These are phyloP conservation scores for Alternaria dauci DNA, from an alignment of 2,329 filamentous ascomycete species.

Conservation along the genomic window DNA sequence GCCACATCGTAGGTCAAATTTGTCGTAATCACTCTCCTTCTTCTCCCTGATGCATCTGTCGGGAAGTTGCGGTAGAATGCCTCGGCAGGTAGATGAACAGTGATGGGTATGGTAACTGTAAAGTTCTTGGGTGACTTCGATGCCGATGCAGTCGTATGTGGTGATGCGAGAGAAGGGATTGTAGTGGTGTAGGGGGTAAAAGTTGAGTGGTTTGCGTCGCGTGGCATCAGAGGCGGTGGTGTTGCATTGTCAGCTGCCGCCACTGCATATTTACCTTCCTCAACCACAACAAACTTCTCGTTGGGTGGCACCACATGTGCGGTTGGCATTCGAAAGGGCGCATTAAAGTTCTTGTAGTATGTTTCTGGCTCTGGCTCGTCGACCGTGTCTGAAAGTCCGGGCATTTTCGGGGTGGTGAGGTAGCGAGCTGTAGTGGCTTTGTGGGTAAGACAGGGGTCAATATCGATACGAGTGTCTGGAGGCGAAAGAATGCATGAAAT, in stretches of 20 bases:
- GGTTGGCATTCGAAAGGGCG: background rate
- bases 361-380: background rate
- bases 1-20: background rate
- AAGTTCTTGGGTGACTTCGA: background rate
- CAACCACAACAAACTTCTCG: background rate
- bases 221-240: background rate
- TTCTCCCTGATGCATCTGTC: background rate
- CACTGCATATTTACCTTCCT: background rate
- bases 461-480: background rate
- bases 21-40: background rate
- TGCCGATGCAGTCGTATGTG: background rate
- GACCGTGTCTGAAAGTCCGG: background rate
- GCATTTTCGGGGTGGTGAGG: background rate
- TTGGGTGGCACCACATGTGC: background rate
- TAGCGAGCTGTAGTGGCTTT: background rate
- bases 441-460: background rate
- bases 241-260: background rate
- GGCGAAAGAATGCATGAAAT: background rate
- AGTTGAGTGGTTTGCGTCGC: background rate
- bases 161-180: background rate
- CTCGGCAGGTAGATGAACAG: background rate
- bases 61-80: background rate
- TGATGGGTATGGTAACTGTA: background rate
- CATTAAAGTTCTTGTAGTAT: background rate
- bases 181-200: background rate